Percentiles rank a stretch among this genome's conserved stretches.
Evolutionary conservation across 2,329 filamentous ascomycete species (phyloP).

Genomic region (Cladosporium velox): DNA sequence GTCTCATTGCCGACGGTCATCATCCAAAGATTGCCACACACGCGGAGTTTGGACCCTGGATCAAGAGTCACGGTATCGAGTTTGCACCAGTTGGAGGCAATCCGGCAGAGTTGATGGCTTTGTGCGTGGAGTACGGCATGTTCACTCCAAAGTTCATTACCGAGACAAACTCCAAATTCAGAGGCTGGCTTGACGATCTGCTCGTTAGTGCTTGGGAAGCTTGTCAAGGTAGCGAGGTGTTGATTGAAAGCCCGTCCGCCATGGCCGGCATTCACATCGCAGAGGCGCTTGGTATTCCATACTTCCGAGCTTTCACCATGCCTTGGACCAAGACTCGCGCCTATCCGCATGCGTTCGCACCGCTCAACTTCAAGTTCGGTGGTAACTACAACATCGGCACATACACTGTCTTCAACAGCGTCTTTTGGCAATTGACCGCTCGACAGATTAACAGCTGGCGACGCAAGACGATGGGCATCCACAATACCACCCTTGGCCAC

Average conservation of each 20-base stretch:
- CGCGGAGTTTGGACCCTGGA: slow-evolving; percentile 83
- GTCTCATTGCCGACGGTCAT: slow-evolving; percentile 84
- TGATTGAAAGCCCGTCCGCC: slow-evolving; percentile 93
- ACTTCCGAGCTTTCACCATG: slow-evolving; percentile 98
- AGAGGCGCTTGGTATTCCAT: slow-evolving; percentile 87
- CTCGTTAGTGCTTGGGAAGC: slow-evolving; percentile 78
- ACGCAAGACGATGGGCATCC: slow-evolving; percentile 74
- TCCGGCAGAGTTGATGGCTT: slow-evolving; percentile 88
- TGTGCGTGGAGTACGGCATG: slow-evolving; percentile 96
- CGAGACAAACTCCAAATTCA: slow-evolving; percentile 84
- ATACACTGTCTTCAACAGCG: slow-evolving; percentile 92
- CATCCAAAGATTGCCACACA: slow-evolving; percentile 87
- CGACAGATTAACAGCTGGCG: slow-evolving; percentile 93
- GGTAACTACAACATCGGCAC: slow-evolving; percentile 94
- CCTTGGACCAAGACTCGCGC: slow-evolving; percentile 95
- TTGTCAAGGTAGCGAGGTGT: slow-evolving; percentile 81
- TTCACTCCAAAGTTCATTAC: slow-evolving; percentile 90
- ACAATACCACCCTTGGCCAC: slow-evolving; percentile 80
- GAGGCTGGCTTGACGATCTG: slow-evolving; percentile 91
- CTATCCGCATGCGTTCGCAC: slow-evolving; percentile 95
- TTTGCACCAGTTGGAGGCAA: slow-evolving; percentile 88
- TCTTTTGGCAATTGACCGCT: slow-evolving; percentile 94
- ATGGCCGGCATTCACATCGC: slow-evolving; percentile 99
- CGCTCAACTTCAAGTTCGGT: slow-evolving; percentile 90
- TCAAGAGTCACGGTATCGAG: slow-evolving; percentile 89